Conservation (phyloP, 345 rosid genomes). For the Brassica incana region DNA sequence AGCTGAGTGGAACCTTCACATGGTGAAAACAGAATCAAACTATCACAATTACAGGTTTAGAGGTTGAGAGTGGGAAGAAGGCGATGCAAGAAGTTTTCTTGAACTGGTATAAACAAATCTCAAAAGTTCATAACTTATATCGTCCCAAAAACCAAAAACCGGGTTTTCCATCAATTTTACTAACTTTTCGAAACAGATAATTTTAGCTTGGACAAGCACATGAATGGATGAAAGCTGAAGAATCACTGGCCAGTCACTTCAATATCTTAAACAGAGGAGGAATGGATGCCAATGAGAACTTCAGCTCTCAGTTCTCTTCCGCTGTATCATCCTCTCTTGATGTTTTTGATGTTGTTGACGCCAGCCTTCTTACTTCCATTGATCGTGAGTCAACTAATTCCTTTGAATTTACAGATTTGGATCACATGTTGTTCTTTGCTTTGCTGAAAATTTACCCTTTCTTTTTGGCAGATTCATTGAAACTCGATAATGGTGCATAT, state of each 20-base stretch:
- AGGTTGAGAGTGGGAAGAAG: slow-evolving; percentile 74
- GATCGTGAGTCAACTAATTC: slow-evolving; percentile 57
- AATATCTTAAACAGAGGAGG: slow-evolving; percentile 59
- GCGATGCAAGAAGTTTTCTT: slow-evolving; percentile 77
- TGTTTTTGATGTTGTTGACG: slow-evolving; percentile 64
- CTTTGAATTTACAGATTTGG: not conserved
- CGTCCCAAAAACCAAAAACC: not conserved
- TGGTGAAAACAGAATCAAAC: slow-evolving; percentile 77
- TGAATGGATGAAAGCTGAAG: slow-evolving; percentile 89
- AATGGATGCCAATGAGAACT: slow-evolving; percentile 66
- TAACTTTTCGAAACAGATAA: not conserved
- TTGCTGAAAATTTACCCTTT: not conserved
- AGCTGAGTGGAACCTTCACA: slow-evolving; percentile 75
- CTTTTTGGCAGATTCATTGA: slow-evolving; percentile 64
- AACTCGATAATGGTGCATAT: slow-evolving; percentile 88
- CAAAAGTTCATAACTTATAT: slow-evolving; percentile 3
- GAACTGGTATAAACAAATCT: slow-evolving; percentile 55
- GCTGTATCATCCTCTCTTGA: slow-evolving; percentile 72
- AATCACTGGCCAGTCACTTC: slow-evolving; percentile 58
- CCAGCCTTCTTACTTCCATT: slow-evolving; percentile 63
- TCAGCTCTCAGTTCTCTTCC: slow-evolving; percentile 63
- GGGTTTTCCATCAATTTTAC: slow-evolving; percentile 26
- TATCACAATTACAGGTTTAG: slow-evolving; percentile 69
- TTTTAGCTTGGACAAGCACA: slow-evolving; percentile 71
- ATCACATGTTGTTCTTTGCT: not conserved